Base-by-base conservation (phyloP, 345 rosid species). In the Citrus unshiu region DNA sequence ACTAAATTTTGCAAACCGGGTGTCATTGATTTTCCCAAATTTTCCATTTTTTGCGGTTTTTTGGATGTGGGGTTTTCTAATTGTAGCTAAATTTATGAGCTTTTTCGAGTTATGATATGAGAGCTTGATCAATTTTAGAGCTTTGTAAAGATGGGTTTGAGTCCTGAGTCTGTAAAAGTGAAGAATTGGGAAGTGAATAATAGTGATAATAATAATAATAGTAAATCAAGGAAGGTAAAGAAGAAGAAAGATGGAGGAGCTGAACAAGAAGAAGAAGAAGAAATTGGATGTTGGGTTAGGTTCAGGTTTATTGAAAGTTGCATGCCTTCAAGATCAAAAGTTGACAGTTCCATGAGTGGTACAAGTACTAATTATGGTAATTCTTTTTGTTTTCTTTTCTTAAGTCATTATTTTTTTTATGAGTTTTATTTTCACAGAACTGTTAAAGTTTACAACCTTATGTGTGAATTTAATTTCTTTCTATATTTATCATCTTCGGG, bases 301-400 rank as follows among this genome's bases (percentile, higher is more conserved):
- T 81, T 93, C 76, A 83, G 88, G 80, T 81, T 86, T 58, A 76
- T 90, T 69, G 89, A 85, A 76, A 73, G 90, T 59, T 93, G 93
- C 83, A 83, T 93, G 85, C 87, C 91, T 81, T 90, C 93, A 59
- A 93, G 95, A 85, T 93, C 97, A 83, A 93, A 88, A 83, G 95
- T 93, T 81, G 95, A 93, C 79, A 91, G 87, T 84, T 90, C 97
- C 65, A 68, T 85, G 79, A 89, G 92, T 83, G 90, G 92, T 46
- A 74, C 85, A 30, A 84, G 83, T 77, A 73, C 87, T 40, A 82
- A 73, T 79, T 85, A 77, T 78, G 89, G 89, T 86, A 86, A 79
- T 51, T 60, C 0, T 62, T 73, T 67, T 19, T 51, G 35, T 69
- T 24, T 22, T 72, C 30, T 61, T 1, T 5, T 76, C 34, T 29